A percentile compares a stretch with the other conserved stretches of the same genome.
phyloP scores from a whole-genome alignment of 2,329 filamentous ascomycete genomes.

The Myrmaecium sp. region DNA sequence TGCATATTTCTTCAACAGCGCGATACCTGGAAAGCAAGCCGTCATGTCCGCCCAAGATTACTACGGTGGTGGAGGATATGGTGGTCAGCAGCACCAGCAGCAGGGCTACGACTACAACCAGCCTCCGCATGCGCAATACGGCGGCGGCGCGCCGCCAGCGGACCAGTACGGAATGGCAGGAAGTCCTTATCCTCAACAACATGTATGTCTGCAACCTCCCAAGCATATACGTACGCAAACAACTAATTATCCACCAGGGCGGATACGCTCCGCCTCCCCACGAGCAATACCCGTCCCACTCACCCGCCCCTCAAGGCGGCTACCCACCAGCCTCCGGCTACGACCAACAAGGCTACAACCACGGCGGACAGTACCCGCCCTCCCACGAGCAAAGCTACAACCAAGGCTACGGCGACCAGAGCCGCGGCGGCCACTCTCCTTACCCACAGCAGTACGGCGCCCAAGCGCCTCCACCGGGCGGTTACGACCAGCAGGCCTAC shows the following conservation, averaged over 20 bases:
- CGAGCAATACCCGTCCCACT: constrained; percentile 13
- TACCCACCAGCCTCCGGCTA: constrained; percentile 4
- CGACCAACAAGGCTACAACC: constrained; percentile 3
- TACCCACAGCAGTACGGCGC: constrained; percentile 12
- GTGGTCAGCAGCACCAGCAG: constrained; percentile 11
- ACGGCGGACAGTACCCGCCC: constrained; percentile 2
- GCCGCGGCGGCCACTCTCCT: constrained; percentile 17
- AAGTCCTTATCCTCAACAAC: constrained; percentile 14
- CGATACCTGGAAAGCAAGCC: too few relatives aligned
- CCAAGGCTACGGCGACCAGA: constrained; percentile 1
- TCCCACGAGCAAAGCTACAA: too few relatives aligned
- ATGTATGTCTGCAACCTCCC: constrained; percentile 1
- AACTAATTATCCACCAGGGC: constrained; percentile 7
- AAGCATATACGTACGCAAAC: not conserved
- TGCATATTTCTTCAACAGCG: too few relatives aligned
- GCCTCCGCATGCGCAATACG: constrained; percentile 5
- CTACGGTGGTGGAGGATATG: constrained; percentile 15
- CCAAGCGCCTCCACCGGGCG: not conserved
- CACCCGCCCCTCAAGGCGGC: constrained; percentile 5
- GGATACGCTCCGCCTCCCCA: constrained; percentile 14
- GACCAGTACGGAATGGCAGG: constrained; percentile 14
- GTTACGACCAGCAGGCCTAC: constrained; percentile 12
- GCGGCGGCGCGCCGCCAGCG: constrained; percentile 3
- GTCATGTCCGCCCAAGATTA: constrained; percentile 17
- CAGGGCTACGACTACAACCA: constrained; percentile 6